A percentile compares a stretch with the other conserved stretches of the same genome.
Evolutionary conservation across 768 basidiomycete species (phyloP).

Genomic region (Pholiota molesta): DNA sequence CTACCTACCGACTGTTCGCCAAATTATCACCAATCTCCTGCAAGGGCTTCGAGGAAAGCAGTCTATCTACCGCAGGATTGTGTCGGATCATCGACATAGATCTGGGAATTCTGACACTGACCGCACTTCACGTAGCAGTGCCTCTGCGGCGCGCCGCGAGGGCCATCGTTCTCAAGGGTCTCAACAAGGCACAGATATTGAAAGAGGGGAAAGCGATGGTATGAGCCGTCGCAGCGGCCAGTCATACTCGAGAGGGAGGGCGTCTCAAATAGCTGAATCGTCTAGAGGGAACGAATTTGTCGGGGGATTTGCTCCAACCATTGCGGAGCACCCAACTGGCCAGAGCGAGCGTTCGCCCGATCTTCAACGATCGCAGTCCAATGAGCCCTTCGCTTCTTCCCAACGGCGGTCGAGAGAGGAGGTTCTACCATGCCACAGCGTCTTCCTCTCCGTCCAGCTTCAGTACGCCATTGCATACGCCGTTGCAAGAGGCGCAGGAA

Average conservation of each 20-base stretch:
- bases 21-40: constrained; percentile 90
- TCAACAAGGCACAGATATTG: constrained; percentile 41
- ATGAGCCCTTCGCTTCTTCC: constrained; percentile 13
- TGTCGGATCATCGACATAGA: constrained; percentile 61
- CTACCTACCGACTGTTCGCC: constrained; percentile 88
- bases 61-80: constrained; percentile 78
- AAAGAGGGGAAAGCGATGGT: constrained; percentile 40
- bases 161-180: constrained; percentile 54
- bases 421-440: constrained; percentile 11
- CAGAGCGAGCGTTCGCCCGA: constrained; percentile 19
- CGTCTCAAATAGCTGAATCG: background rate
- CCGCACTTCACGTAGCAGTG: constrained; percentile 56
- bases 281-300: constrained; percentile 47
- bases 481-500: constrained; percentile 14
- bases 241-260: constrained; percentile 34
- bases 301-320: constrained; percentile 50
- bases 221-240: constrained; percentile 36
- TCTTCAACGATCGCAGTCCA: constrained; percentile 14
- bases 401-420: constrained; percentile 26
- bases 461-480: background rate
- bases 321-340: constrained; percentile 29
- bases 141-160: constrained; percentile 43
- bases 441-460: constrained; percentile 11
- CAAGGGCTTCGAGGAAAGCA: constrained; percentile 94
- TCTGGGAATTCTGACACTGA: constrained; percentile 52